Evolutionary conservation across 148 eudicot species (phyloP).

Genomic region (Rhododendron vialii): DNA sequence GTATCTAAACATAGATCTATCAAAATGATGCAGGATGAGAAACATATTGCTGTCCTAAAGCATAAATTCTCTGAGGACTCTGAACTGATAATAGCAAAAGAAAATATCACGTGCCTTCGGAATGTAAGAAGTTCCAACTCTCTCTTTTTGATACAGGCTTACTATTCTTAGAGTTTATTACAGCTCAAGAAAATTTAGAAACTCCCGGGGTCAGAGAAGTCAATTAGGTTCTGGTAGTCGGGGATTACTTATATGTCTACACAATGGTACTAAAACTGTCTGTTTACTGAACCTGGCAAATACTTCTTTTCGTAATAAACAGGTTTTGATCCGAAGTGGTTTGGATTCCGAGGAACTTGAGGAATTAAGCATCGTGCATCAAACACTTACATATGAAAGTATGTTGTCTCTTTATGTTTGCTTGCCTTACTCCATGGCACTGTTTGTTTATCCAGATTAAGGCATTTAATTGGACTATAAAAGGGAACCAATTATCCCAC

Average conservation of each 20-base stretch:
- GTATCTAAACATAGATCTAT: not conserved
- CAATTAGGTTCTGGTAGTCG: not conserved
- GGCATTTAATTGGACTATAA: not conserved
- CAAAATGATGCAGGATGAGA: conserved; percentile 53
- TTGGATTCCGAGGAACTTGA: conserved; percentile 77
- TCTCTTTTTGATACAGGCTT: not conserved
- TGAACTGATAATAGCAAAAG: conserved; percentile 68
- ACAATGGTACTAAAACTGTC: not conserved
- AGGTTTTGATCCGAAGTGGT: conserved; percentile 68
- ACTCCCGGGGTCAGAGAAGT: not conserved
- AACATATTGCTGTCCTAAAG: conserved; percentile 62
- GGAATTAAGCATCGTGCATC: conserved; percentile 59
- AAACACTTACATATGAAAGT: conserved; percentile 70
- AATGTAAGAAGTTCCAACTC: conserved; percentile 39
- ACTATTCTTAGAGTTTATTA: not conserved
- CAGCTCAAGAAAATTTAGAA: not conserved
- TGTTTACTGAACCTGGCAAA: not conserved
- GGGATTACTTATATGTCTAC: not conserved
- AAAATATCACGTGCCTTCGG: conserved; percentile 57
- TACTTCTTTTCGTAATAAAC: not conserved
- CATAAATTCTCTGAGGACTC: conserved; percentile 64
- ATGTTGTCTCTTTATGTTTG: conserved; percentile 21
- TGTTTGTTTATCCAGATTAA: not conserved
- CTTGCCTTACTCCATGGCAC: not conserved
- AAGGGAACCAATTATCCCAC: not conserved